phyloP scores from a whole-genome alignment of 768 basidiomycete species.

The Suillus brevipes region DNA sequence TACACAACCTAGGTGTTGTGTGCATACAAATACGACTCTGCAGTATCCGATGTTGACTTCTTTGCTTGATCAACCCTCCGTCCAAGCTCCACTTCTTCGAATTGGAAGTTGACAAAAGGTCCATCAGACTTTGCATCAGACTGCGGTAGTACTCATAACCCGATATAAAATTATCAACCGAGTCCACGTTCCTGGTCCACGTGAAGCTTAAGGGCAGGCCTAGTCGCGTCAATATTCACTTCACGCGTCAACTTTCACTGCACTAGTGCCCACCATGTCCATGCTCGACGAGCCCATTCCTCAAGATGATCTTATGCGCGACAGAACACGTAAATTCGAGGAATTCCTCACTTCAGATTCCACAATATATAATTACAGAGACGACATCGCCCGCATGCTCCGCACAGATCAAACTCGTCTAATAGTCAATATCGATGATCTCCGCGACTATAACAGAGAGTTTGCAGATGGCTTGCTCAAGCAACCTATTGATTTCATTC shows the following conservation, averaged over 20 bases:
- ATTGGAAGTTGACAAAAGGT: no score
- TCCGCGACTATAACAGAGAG: slow-evolving; percentile 89
- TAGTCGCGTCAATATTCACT: slow-evolving; percentile 24
- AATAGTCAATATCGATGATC: slow-evolving; percentile 93
- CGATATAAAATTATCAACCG: no score
- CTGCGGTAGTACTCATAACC: no score
- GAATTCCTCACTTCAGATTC: slow-evolving; percentile 78
- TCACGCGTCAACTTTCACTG: slow-evolving; percentile 23
- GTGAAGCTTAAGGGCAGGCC: slow-evolving; percentile 34
- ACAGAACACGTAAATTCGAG: slow-evolving; percentile 77
- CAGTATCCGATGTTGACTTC: not conserved
- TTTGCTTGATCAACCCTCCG: not conserved
- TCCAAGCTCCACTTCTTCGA: not conserved
- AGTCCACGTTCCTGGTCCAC: not conserved
- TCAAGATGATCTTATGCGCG: slow-evolving; percentile 71
- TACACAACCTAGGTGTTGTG: not conserved
- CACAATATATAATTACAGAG: slow-evolving; percentile 75
- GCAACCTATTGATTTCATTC: slow-evolving; percentile 81
- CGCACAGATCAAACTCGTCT: slow-evolving; percentile 82
- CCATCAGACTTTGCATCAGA: no score
- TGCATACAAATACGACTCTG: not conserved
- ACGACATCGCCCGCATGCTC: slow-evolving; percentile 82
- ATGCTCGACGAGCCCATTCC: slow-evolving; percentile 56
- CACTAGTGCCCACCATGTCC: slow-evolving; percentile 23
- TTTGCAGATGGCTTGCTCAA: slow-evolving; percentile 87